Percentiles rank a stretch among this genome's conserved stretches.
Evolutionary conservation across 176 grass and related monocot genomes (phyloP).

Genomic region (Phragmites australis): DNA sequence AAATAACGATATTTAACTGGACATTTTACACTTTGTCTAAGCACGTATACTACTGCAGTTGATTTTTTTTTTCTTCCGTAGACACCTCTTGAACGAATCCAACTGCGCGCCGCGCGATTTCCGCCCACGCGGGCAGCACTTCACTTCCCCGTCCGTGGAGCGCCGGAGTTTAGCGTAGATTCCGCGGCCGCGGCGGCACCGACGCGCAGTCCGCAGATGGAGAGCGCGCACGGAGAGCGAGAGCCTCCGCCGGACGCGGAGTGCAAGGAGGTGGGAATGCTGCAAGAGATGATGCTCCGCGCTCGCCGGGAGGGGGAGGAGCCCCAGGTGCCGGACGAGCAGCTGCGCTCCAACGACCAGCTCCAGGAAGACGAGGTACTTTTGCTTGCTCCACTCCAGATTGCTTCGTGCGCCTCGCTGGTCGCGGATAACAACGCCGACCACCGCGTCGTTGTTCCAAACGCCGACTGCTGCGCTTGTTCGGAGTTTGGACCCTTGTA

Average conservation of each 20-base stretch:
- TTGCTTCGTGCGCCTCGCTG: neutral
- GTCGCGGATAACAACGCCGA: too few species aligned
- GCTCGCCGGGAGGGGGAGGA: constrained; percentile 24
- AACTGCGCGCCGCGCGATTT: neutral
- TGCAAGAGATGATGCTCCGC: constrained; percentile 17
- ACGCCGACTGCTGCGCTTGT: neutral
- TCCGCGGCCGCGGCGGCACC: neutral
- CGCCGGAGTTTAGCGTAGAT: neutral
- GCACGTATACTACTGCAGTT: too few species aligned
- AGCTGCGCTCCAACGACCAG: constrained; percentile 40
- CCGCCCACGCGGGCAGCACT: neutral
- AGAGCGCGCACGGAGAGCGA: neutral
- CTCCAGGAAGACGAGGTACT: constrained; percentile 47
- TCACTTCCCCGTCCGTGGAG: neutral
- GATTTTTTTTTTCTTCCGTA: too few species aligned
- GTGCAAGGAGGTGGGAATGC: neutral
- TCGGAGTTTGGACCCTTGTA: too few species aligned
- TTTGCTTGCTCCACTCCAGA: neutral
- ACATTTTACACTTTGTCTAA: too few species aligned
- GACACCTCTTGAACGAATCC: neutral
- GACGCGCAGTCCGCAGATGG: neutral
- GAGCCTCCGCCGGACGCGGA: neutral
- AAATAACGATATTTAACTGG: too few species aligned
- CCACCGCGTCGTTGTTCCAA: neutral
- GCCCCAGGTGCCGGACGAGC: constrained; percentile 29